Base-by-base conservation (phyloP, 306 rosid genomes). In the Dryas drummondii region DNA sequence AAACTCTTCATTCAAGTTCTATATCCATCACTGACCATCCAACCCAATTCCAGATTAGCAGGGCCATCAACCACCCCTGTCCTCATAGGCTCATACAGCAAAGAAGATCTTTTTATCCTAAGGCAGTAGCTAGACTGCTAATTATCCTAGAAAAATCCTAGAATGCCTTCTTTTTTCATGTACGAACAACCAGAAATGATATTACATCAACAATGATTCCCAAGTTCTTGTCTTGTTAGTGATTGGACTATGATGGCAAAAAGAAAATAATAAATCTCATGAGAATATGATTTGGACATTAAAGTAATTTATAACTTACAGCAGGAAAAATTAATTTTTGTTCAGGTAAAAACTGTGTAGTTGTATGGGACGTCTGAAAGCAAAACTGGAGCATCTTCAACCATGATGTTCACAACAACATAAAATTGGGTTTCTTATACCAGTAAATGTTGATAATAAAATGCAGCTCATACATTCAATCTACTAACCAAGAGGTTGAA, bases 201-300 rank as follows among this genome's bases (percentile, higher is more conserved):
- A 69, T 4, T 5, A 7, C 44, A 5, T 19, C 5, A 56, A 22
- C 32, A 44, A 19, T 44, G 53, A 44, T 45, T 57, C 44, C 46
- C 19, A 41, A 55, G 51, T 17, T 71, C 53, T 71, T 54, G 53
- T 55, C 42, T 71, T 42, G 65, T 42, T 12, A 56, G 41, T 44
- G 54, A 22, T 19, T 46, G 55, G 41, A 66, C 42, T 47, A 8
- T 46, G 6, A 16, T 55, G 41, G 42, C 22, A 44, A 13, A 55
- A 45, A 26, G 55, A 59, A 55, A 45, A 26, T 44, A 59, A 58
- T 58, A 53, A 58, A 46, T 60, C 17, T 8, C 12, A 13, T 14
- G 8, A 45, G 46, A 7, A 14, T 9, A 50, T 51, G 47, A 68
- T 68, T 7, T 4, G 42, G 22, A 37, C 73, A 32, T 22, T 12